These are phyloP conservation scores for Hypomyces rosellus DNA, from an alignment of 2,329 filamentous ascomycete species.

Conservation along the genomic window DNA sequence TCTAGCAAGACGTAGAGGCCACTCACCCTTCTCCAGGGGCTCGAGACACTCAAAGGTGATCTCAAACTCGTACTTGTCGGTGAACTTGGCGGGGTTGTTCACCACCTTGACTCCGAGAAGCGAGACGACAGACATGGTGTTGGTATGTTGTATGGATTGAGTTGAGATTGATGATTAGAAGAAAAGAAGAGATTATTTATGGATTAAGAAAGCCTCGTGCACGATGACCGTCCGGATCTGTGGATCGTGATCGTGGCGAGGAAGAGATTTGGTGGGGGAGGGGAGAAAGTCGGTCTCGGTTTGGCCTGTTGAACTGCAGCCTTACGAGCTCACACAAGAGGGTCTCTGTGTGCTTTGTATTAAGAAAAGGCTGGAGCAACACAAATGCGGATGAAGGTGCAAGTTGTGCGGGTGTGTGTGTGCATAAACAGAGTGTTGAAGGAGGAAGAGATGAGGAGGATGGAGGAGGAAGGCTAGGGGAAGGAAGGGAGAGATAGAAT, in stretches of 20 bases:
- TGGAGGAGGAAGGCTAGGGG: background rate
- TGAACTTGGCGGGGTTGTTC: conserved; percentile 96
- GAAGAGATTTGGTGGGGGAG: background rate
- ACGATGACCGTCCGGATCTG: background rate
- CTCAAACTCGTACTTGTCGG: conserved; percentile 90
- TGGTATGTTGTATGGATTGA: background rate
- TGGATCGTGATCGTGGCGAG: background rate
- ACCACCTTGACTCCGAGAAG: conserved; percentile 90
- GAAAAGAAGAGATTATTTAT: background rate
- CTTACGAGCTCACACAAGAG: too few relatives aligned
- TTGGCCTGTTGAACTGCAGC: too few relatives aligned
- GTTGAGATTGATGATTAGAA: background rate
- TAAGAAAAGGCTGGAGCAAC: too few relatives aligned
- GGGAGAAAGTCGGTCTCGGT: background rate
- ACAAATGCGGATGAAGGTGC: too few relatives aligned
- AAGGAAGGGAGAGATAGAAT: background rate
- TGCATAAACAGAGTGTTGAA: background rate
- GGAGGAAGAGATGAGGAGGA: background rate
- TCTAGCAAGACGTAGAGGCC: background rate
- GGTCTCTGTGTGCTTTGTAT: too few relatives aligned
- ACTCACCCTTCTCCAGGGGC: conserved; percentile 78
- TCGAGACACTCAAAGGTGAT: conserved; percentile 99
- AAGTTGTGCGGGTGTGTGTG: background rate
- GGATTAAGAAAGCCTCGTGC: background rate
- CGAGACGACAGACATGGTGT: conserved; percentile 85